Conservation (phyloP, 306 rosid genomes). For the Vigna reflexopilosa region DNA sequence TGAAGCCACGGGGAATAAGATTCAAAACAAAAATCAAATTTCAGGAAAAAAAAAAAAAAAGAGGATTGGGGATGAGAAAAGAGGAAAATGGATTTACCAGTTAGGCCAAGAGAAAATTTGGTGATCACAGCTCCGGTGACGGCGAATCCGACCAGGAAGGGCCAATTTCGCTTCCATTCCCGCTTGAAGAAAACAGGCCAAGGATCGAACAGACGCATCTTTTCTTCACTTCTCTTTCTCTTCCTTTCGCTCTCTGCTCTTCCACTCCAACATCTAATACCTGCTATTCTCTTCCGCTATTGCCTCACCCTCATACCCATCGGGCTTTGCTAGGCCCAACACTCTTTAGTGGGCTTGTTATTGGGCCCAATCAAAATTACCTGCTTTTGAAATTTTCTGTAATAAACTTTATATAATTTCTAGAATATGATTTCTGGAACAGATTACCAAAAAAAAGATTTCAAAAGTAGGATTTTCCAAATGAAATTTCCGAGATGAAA, state of each 20-base stretch:
- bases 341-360: not conserved
- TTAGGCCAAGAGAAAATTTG: conserved; percentile 73
- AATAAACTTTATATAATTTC: no score
- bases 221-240: not conserved
- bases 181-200: conserved; percentile 96
- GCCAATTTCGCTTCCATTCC: conserved; percentile 88
- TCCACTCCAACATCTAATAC: not conserved
- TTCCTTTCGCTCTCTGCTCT: not conserved
- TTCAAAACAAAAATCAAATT: conserved; percentile 3
- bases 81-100: conserved; percentile 52
- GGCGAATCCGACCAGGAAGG: conserved; percentile 89
- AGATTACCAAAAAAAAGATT: no score
- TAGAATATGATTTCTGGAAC: no score
- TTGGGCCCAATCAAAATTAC: not conserved
- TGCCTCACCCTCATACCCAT: not conserved
- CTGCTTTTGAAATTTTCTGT: no score
- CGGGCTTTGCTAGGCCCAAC: conserved; percentile 4
- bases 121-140: conserved; percentile 67
- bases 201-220: conserved; percentile 61
- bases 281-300: not conserved
- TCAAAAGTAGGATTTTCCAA: no score
- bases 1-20: not conserved
- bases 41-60: not conserved
- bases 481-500: no score
- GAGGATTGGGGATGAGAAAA: not conserved